These are phyloP conservation scores for Voacanga thouarsii DNA, from an alignment of 257 asterid species.

Conservation along the genomic window DNA sequence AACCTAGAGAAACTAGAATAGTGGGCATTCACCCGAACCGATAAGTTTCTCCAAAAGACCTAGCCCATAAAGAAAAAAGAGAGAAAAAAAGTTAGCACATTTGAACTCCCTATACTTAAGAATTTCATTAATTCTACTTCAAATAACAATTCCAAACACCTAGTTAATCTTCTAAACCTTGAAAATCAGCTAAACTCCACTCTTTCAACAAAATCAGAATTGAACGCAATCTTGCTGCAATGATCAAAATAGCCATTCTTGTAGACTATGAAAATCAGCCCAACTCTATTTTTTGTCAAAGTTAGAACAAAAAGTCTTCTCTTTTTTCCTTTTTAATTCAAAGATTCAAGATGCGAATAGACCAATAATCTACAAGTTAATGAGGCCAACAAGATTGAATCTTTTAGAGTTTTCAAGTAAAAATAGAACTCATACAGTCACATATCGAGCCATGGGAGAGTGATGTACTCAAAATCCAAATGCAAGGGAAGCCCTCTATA, in stretches of 20 bases:
- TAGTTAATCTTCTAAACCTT: background rate
- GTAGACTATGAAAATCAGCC: background rate
- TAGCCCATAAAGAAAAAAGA: background rate
- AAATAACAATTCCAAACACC: background rate
- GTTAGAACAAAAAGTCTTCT: background rate
- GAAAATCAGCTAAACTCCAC: constrained; percentile 4
- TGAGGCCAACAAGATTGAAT: constrained; percentile 14
- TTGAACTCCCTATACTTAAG: background rate
- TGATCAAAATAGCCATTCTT: constrained; percentile 13
- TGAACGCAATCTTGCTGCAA: constrained; percentile 20
- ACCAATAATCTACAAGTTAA: background rate
- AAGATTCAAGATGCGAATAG: constrained; percentile 10
- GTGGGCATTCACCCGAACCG: background rate
- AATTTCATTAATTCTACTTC: background rate
- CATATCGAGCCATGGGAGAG: constrained; percentile 60
- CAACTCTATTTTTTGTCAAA: background rate
- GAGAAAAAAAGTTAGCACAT: background rate
- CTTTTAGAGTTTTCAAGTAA: constrained; percentile 11
- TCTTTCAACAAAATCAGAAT: constrained; percentile 20
- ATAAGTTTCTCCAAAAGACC: background rate
- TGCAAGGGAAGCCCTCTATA: constrained; percentile 4
- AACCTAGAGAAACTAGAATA: background rate
- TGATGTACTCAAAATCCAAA: constrained; percentile 15
- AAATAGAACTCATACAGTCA: constrained; percentile 6
- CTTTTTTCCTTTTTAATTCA: background rate